These are phyloP conservation scores for Aspergillus biplanus DNA, from an alignment of 495 filamentous ascomycete genomes.

Conservation along the genomic window DNA sequence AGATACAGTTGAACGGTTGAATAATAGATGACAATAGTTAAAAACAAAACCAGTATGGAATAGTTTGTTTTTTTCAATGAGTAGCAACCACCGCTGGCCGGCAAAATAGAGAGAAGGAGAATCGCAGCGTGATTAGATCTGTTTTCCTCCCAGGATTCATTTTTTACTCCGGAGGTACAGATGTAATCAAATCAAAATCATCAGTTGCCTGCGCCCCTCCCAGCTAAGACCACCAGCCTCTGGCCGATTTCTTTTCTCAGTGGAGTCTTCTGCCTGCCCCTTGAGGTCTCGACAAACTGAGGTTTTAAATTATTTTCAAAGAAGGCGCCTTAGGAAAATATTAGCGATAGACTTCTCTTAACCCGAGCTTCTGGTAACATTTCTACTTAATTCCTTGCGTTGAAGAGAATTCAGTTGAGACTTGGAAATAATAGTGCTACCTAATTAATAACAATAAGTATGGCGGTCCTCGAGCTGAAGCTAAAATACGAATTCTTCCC, in stretches of 20 bases:
- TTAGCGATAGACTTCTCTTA: too few relatives aligned
- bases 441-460: too few relatives aligned
- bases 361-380: too few relatives aligned
- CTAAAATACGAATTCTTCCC: background rate
- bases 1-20: background rate
- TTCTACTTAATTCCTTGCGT: too few relatives aligned
- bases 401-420: too few relatives aligned
- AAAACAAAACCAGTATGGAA: background rate
- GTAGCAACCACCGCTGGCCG: too few relatives aligned
- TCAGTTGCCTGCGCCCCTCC: constrained; percentile 20
- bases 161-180: constrained; percentile 1
- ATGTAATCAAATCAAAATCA: constrained; percentile 5
- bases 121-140: background rate
- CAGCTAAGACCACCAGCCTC: constrained; percentile 9
- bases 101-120: background rate
- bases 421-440: too few relatives aligned
- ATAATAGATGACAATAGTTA: background rate
- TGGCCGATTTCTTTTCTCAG: constrained; percentile 17
- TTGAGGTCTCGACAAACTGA: constrained; percentile 9
- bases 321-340: background rate
- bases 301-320: constrained; percentile 5
- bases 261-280: constrained; percentile 17
- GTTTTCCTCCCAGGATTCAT: constrained; percentile 1
- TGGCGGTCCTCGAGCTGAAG: background rate
- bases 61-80: background rate